These are phyloP conservation scores for Elasticomyces elasticus DNA, from an alignment of 495 filamentous ascomycete species.

Conservation along the genomic window DNA sequence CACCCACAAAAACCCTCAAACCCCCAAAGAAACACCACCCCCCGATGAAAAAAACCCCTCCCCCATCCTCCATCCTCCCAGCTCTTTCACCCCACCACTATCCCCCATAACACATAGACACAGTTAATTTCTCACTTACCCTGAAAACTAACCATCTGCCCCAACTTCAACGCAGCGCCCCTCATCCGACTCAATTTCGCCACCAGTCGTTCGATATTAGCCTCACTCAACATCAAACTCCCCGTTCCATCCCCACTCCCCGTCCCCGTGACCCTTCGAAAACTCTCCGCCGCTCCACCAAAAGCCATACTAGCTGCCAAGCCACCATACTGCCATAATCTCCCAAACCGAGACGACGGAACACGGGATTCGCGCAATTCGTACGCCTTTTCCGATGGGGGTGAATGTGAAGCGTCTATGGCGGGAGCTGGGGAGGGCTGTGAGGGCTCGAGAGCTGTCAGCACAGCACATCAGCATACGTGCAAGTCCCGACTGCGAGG, in stretches of 20 bases:
- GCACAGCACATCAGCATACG: slow-evolving; percentile 19
- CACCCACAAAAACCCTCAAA: too few species aligned
- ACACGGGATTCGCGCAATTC: slow-evolving; percentile 82
- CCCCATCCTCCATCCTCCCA: too few species aligned
- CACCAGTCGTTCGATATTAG: slow-evolving; percentile 86
- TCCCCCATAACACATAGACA: too few species aligned
- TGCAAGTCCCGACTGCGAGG: slow-evolving; percentile 17
- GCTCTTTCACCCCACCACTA: too few species aligned
- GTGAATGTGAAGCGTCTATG: not conserved
- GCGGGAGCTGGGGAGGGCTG: too few species aligned
- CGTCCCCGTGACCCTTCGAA: slow-evolving; percentile 59
- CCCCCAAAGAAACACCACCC: too few species aligned
- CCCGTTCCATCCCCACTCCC: slow-evolving; percentile 45
- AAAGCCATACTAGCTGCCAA: slow-evolving; percentile 91
- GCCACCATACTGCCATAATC: slow-evolving; percentile 90
- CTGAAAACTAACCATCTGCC: slow-evolving; percentile 96
- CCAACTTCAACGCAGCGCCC: slow-evolving; percentile 93
- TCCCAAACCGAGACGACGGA: slow-evolving; percentile 73
- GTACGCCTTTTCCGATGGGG: slow-evolving; percentile 36
- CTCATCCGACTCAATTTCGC: slow-evolving; percentile 90
- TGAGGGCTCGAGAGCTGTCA: slow-evolving; percentile 7
- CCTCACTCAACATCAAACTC: slow-evolving; percentile 77
- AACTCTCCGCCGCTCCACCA: slow-evolving; percentile 75
- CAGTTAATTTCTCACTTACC: too few species aligned
- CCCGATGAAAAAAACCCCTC: too few species aligned